phyloP scores from a whole-genome alignment of 495 filamentous ascomycete genomes.

The Neurospora sp. region DNA sequence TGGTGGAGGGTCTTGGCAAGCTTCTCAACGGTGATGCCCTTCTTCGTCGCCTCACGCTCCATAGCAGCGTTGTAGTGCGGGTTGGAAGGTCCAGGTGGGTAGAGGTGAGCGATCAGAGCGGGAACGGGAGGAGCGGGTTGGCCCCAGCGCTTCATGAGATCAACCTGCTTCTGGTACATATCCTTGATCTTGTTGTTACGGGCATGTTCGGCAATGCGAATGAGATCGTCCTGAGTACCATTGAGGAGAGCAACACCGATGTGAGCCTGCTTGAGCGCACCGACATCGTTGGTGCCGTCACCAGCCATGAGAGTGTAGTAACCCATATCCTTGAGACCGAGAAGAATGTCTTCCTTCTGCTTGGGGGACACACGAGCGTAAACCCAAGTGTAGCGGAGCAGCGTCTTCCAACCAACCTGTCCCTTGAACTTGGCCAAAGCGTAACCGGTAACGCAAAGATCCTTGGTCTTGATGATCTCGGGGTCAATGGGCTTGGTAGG shows the following conservation, averaged over 20 bases:
- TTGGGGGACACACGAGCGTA: constrained; percentile 97
- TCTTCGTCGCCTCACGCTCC: constrained; percentile 67
- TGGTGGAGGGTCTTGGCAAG: constrained; percentile 31
- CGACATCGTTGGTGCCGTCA: constrained; percentile 97
- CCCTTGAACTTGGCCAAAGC: constrained; percentile 83
- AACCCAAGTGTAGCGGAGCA: constrained; percentile 89
- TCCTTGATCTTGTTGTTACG: constrained; percentile 96
- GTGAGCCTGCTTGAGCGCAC: constrained; percentile 95
- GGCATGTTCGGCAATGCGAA: constrained; percentile 83
- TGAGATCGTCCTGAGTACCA: constrained; percentile 82
- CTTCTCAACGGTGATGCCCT: constrained; percentile 44
- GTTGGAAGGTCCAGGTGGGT: constrained; percentile 82
- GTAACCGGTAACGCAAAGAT: constrained; percentile 94
- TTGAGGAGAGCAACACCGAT: constrained; percentile 95
- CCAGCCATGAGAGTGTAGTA: constrained; percentile 99
- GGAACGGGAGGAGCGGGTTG: constrained; percentile 86
- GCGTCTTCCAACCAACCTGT: constrained; percentile 56
- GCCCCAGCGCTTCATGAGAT: constrained; percentile 87
- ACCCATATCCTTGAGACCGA: constrained; percentile 88
- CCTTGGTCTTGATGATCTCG: constrained; percentile 74
- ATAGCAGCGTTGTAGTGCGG: constrained; percentile 95
- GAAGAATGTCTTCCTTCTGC: constrained; percentile 97
- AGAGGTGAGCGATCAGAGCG: constrained; percentile 81
- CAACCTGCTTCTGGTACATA: constrained; percentile 89
- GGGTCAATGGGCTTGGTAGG: constrained; percentile 70